Evolutionary conservation across 1,284 basidiomycete species (phyloP).

Genomic region (Sporisorium iseilematis-ciliati): DNA sequence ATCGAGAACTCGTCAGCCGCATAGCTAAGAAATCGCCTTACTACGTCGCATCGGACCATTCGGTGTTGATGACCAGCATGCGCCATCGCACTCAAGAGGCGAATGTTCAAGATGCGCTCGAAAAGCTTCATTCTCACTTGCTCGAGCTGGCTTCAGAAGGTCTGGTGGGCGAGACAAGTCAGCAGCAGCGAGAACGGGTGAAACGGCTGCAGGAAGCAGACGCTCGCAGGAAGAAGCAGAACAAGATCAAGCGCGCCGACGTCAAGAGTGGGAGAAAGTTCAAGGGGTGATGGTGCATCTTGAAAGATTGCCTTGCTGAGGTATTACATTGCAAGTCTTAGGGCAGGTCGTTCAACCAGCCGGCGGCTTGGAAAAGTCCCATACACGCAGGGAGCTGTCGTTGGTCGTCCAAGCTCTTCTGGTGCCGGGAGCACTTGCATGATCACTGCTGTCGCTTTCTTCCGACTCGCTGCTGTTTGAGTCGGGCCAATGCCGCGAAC

Average conservation of each 20-base stretch:
- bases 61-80: slow-evolving; percentile 38
- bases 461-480: slow-evolving; percentile 13
- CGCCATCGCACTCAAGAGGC: slow-evolving; percentile 44
- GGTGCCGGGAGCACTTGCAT: background rate
- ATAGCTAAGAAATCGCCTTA: slow-evolving; percentile 47
- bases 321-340: background rate
- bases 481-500: slow-evolving; percentile 42
- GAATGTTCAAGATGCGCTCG: slow-evolving; percentile 45
- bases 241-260: slow-evolving; percentile 48
- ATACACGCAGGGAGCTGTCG: slow-evolving; percentile 37
- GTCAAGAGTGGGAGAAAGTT: slow-evolving; percentile 52
- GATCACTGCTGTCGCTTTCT: slow-evolving; percentile 6
- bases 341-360: background rate
- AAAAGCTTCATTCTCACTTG: slow-evolving; percentile 48
- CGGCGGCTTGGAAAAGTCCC: slow-evolving; percentile 36
- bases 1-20: slow-evolving; percentile 28
- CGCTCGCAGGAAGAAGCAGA: slow-evolving; percentile 43
- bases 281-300: slow-evolving; percentile 23
- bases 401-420: slow-evolving; percentile 28
- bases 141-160: slow-evolving; percentile 38
- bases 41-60: slow-evolving; percentile 52
- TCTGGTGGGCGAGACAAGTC: slow-evolving; percentile 41
- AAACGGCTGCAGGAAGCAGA: slow-evolving; percentile 42
- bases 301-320: background rate
- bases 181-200: slow-evolving; percentile 35